Evolutionary conservation across 352 stramenopile genomes (phyloP), one percentile per base, ranked within the genome.

Genomic region (Globisporangium irregulare): DNA sequence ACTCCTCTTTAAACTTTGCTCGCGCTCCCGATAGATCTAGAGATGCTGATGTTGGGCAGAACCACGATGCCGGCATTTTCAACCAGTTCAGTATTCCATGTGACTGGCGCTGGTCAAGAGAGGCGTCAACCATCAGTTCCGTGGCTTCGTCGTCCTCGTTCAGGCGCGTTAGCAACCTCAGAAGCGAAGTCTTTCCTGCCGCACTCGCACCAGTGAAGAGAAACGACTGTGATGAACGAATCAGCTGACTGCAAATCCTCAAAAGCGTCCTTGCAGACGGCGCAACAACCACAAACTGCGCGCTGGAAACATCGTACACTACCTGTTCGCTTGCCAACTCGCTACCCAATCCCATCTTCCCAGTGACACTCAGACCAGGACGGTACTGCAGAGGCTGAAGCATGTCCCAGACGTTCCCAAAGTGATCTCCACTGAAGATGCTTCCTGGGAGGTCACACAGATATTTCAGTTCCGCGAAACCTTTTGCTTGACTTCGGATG

Each of bases 41-140:
- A 14, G 60, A 10, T 10, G 38, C 14, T 55, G 12, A 20, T 24
- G 71, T 50, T 20, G 60, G 60, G 10, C 55, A 34, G 60, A 88
- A 91, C 81, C 81, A 90, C 4, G 78, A 65, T 0, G 50, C 56
- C 9, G 83, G 75, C 36, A 84, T 79, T 4, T 55, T 1, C 12
- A 78, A 68, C 83, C 83, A 91, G 24, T 91, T 75, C 0, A 90
- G 69, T 53, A 86, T 73, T 1, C 69, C 72, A 10, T 79, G 71
- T 0, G 73, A 53, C 34, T 79, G 73, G 9, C 75, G 64, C 10
- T 83, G 67, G 8, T 87, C 75, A 12, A 91, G 56, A 3, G 83
- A 84, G 0, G 77, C 72, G 48, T 91, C 81, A 0, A 82, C 62
- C 60, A 83, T 82, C 55, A 74, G 76, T 56, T 86, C 73, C 0